These are phyloP conservation scores for Podospora comata DNA, from an alignment of 495 filamentous ascomycete species.

Conservation along the genomic window DNA sequence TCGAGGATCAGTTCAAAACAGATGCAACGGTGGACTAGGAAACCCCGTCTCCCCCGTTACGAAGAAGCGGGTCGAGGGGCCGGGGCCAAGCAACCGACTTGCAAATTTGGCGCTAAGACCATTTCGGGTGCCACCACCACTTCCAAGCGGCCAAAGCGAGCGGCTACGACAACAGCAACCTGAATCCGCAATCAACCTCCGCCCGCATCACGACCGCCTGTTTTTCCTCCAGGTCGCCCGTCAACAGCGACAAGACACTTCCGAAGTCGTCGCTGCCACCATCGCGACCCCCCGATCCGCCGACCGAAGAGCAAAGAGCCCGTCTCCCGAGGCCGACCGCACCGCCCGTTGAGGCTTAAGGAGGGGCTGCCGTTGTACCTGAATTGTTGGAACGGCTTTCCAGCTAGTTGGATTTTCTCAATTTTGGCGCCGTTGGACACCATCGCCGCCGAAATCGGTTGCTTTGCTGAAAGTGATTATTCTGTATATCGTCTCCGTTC, in stretches of 20 bases:
- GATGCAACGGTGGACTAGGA: not conserved
- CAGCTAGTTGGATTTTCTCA: not conserved
- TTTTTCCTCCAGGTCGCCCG: not conserved
- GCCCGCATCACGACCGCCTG: not conserved
- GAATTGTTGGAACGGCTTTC: not conserved
- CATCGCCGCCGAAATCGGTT: not conserved
- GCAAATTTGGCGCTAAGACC: constrained; percentile 17
- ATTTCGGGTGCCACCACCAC: constrained; percentile 17
- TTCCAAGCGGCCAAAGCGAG: constrained; percentile 15
- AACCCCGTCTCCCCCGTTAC: constrained; percentile 2
- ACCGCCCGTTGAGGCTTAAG: not conserved
- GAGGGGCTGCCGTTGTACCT: constrained; percentile 1
- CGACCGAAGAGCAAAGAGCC: not conserved
- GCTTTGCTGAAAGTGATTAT: not conserved
- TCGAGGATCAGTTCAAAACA: not conserved
- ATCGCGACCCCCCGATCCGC: not conserved
- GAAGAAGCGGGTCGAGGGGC: not conserved
- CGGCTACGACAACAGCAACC: constrained; percentile 21
- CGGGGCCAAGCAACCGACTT: not conserved
- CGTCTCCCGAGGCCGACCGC: not conserved
- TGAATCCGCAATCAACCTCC: constrained; percentile 22
- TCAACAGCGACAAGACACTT: not conserved
- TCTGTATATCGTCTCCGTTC: not conserved
- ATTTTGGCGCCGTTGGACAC: not conserved
- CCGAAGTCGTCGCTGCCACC: not conserved